A percentile compares a stretch with the other conserved stretches of the same genome.
Conservation (phyloP, 2,329 filamentous ascomycete species). For the Plenodomus biglobosus region DNA sequence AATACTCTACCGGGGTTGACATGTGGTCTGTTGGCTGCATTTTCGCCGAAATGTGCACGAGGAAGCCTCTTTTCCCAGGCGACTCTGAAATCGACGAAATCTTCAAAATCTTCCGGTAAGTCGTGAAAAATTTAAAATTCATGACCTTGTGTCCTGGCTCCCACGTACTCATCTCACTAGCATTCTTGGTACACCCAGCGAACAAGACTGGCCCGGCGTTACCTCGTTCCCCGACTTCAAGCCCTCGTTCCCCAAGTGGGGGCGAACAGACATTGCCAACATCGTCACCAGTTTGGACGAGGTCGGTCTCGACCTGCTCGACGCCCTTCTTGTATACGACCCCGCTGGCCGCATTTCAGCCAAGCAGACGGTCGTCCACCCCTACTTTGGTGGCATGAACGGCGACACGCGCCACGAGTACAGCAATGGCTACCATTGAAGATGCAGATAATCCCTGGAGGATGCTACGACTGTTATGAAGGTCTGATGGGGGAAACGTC, state of each 20-base stretch:
- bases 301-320: conserved; percentile 67
- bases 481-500: conserved; percentile 23
- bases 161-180: conserved; percentile 20
- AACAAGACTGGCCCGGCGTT: conserved; percentile 83
- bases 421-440: conserved; percentile 42
- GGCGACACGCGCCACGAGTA: conserved; percentile 38
- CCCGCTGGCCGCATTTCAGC: conserved; percentile 84
- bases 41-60: conserved; percentile 94
- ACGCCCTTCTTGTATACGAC: conserved; percentile 79
- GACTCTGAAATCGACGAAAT: conserved; percentile 94
- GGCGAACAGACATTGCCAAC: conserved; percentile 64
- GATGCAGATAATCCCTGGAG: conserved; percentile 16
- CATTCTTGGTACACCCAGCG: conserved; percentile 78
- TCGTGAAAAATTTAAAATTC: too few species aligned
- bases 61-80: conserved; percentile 88
- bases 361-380: conserved; percentile 81
- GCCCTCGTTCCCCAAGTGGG: conserved; percentile 88
- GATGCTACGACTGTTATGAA: conserved; percentile 36
- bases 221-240: conserved; percentile 97
- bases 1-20: conserved; percentile 91
- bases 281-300: conserved; percentile 75
- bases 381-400: conserved; percentile 69
- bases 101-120: conserved; percentile 89
- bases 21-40: conserved; percentile 97
- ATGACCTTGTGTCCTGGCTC: neutral